A percentile compares a stretch with the other conserved stretches of the same genome.
phyloP scores from a whole-genome alignment of 768 basidiomycete species.

The Mycena amicta region DNA sequence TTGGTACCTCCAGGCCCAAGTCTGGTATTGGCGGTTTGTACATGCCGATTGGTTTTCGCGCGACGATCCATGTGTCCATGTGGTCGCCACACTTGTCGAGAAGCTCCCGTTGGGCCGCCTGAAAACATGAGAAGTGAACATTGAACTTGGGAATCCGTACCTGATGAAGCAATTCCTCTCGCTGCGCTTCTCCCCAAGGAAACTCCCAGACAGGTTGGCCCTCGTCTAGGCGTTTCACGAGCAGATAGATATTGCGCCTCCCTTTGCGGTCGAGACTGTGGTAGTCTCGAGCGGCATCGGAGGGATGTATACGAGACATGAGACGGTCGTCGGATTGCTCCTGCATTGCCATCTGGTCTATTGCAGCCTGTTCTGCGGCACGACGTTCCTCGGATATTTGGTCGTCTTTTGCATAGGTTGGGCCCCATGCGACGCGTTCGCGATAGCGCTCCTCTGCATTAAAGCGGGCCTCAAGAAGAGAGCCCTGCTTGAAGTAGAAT shows the following conservation, averaged over 20 bases:
- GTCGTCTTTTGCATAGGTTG: conserved; percentile 51
- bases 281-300: conserved; percentile 62
- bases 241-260: conserved; percentile 86
- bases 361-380: conserved; percentile 57
- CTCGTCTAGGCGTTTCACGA: conserved; percentile 58
- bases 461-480: conserved; percentile 81
- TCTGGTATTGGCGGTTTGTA: conserved; percentile 51
- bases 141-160: too few relatives aligned
- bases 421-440: conserved; percentile 76
- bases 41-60: conserved; percentile 84
- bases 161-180: conserved; percentile 76
- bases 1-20: conserved; percentile 43
- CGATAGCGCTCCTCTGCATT: conserved; percentile 72
- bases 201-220: conserved; percentile 75
- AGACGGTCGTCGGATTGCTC: conserved; percentile 66
- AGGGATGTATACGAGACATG: conserved; percentile 59
- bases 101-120: conserved; percentile 76
- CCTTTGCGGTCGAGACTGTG: conserved; percentile 81
- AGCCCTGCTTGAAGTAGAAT: conserved; percentile 94
- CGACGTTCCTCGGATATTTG: conserved; percentile 47
- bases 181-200: conserved; percentile 65
- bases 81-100: conserved; percentile 70
- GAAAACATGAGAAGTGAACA: too few relatives aligned
- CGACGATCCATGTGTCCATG: conserved; percentile 96
- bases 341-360: conserved; percentile 57